Conservation (phyloP, 2,329 filamentous ascomycete species). For the Anisogramma anomala region DNA sequence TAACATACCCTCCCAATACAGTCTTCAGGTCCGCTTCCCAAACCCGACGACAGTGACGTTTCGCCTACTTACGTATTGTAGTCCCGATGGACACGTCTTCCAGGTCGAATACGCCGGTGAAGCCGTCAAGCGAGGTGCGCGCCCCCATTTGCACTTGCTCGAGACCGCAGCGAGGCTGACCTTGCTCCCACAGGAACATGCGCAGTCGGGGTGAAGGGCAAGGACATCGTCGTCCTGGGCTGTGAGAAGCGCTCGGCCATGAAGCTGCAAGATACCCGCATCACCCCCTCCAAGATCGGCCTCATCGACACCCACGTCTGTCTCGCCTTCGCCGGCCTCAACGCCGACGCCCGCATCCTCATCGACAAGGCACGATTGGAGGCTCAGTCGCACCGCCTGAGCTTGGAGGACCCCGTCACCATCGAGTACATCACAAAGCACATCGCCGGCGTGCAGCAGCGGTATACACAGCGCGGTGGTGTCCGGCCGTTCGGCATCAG, state of each 20-base stretch:
- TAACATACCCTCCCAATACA: slow-evolving; percentile 35
- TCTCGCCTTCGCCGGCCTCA: slow-evolving; percentile 91
- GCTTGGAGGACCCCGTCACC: slow-evolving; percentile 91
- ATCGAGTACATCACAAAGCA: slow-evolving; percentile 99
- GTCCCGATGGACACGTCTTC: slow-evolving; percentile 98
- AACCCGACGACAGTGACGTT: slow-evolving; percentile 22
- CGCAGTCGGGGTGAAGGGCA: slow-evolving; percentile 92
- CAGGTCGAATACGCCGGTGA: slow-evolving; percentile 99
- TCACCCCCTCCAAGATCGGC: slow-evolving; percentile 97
- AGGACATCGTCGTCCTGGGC: slow-evolving; percentile 86
- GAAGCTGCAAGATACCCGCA: slow-evolving; percentile 98
- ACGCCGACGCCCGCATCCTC: slow-evolving; percentile 94
- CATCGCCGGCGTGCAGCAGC: slow-evolving; percentile 92
- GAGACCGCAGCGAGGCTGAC: slow-evolving; percentile 1
- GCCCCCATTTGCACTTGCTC: background rate
- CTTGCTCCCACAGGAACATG: slow-evolving; percentile 60
- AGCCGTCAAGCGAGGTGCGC: slow-evolving; percentile 88
- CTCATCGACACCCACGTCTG: slow-evolving; percentile 92
- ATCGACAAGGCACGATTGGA: slow-evolving; percentile 97
- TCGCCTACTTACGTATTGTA: slow-evolving; percentile 28
- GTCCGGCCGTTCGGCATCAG: slow-evolving; percentile 98
- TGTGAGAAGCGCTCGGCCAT: slow-evolving; percentile 98
- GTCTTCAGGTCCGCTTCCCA: slow-evolving; percentile 62
- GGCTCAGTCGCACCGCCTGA: slow-evolving; percentile 92
- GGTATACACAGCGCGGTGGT: slow-evolving; percentile 97